Evolutionary conservation across 441 rosid species (phyloP), one percentile per base, ranked within the genome.

Genomic region (Pelargonium fulgidum): DNA sequence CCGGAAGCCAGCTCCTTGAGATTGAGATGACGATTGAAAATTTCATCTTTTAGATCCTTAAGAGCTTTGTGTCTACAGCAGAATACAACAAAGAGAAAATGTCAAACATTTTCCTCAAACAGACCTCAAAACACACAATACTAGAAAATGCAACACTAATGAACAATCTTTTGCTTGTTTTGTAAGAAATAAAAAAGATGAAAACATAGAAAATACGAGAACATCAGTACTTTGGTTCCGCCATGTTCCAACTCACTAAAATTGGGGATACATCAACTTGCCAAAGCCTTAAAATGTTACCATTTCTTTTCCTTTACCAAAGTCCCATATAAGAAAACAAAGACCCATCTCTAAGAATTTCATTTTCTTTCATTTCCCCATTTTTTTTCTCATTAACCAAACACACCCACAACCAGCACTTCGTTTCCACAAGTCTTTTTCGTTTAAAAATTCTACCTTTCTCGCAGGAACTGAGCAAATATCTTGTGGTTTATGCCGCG

Each of bases 401-500:
- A 36, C 45, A 24, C n/a, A 52, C 26, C 19, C 22, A 48, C 65
- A 17, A 12, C 50, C 50, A 67, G 39, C 45, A 6, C 70, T n/a
- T 63, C 54, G 0, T 65, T 62, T 36, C 36, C 22, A 8, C 13
- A 26, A 12, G 17, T 4, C 22, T 47, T 13, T 33, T n/a, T 41
- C n/a, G 2, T 54, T 45, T 47, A 44, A 73, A 73, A 65, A 7
- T 47, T 7, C 29, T 58, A 94, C 99, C 99, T 91, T 82, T 91
- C 99, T 10, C 97, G 92, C 66, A 91, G 96, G 83, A 87, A 94
- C 76, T 87, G 90, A 73, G 92, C 89, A 70, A 90, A 89, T 68
- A 80, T 80, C 73, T 87, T 91, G 65, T 94, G 97, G 69, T 90
- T 72, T 76, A 94, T 77, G 75, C 89, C 92, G 22, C 81, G 81